Evolutionary conservation across 805 yeast genomes (phyloP), one percentile per base, ranked within the genome.

Genomic region (Starmerella stigmatis): DNA sequence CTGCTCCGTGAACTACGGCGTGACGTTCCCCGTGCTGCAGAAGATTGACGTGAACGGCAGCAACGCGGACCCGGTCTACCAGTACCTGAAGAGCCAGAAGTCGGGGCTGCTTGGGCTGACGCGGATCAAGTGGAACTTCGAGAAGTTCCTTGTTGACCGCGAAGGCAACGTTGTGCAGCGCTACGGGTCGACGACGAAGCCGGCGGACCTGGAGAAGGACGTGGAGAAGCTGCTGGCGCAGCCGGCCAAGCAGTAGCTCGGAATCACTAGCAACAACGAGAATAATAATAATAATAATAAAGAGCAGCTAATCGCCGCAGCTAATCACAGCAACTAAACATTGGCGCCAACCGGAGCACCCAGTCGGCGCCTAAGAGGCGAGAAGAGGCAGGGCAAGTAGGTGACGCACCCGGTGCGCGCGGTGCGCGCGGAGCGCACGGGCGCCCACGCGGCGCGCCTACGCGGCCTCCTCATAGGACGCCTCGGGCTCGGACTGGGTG

Each of bases 41-140:
- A 89, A 88, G 72, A 64, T 88, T 48, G 86, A 88, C 35, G 97
- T 92, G 57, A 92, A 89, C 63, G 98, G 98, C 44, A 66, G 72
- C 51, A 66, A 78, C 35, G 78, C 84, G 17, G 88, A 83, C 60
- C 85, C 89, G 20, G 86, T 89, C 32, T 89, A 78, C 68, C 68
- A 74, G 60, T 89, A 64, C 70, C 73, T 89, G 61, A 89, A 92
- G 71, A 56, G 64, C 38, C 63, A 76, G 75, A 72, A 78, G 73
- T 57, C 73, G 9, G 78, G 77, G 15, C 51, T 69, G 35, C 66
- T 82, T 15, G 86, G 94, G 16, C 73, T 83, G 65, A 76, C 69
- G 53, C 79, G 81, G 46, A 74, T 81, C 54, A 71, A 77, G 61
- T 81, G 92, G 92, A 81, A 81, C 66, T 81, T 82, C 60, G 88